These are phyloP conservation scores for Kappamyces sp. DNA, from an alignment of 192 early-diverging fungal genomes.

Conservation along the genomic window DNA sequence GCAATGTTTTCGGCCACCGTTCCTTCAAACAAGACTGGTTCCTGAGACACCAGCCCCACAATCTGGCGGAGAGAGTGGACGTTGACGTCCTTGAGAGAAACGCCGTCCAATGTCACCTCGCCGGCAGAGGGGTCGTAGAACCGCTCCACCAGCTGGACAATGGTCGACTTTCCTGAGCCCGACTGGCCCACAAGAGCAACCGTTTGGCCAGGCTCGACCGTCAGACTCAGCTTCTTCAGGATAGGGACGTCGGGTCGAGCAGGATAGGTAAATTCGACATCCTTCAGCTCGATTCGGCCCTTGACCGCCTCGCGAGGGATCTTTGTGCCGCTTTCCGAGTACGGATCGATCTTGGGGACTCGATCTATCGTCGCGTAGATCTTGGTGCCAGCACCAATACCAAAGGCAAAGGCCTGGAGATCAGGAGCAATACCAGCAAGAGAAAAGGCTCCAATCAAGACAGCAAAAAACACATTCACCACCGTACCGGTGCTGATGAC, in stretches of 20 bases:
- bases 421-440: constrained; percentile 68
- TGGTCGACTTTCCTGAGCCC: constrained; percentile 81
- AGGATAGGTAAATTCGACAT: constrained; percentile 82
- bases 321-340: constrained; percentile 32
- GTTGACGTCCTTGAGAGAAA: constrained; percentile 68
- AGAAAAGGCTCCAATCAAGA: constrained; percentile 78
- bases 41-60: constrained; percentile 67
- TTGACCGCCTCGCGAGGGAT: constrained; percentile 12
- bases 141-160: constrained; percentile 53
- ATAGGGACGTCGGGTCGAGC: constrained; percentile 77
- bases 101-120: constrained; percentile 65
- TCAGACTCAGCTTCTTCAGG: constrained; percentile 66
- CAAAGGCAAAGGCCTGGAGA: constrained; percentile 66
- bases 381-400: constrained; percentile 72
- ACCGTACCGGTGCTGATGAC: constrained; percentile 45
- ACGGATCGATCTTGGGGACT: constrained; percentile 67
- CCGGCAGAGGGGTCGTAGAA: constrained; percentile 36
- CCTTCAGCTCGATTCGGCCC: constrained; percentile 58
- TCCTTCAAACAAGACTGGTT: constrained; percentile 39
- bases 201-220: constrained; percentile 67
- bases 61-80: constrained; percentile 65
- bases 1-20: constrained; percentile 41
- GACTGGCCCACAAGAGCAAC: constrained; percentile 88
- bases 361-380: constrained; percentile 81
- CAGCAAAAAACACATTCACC: constrained; percentile 80